Evolutionary conservation across 2,329 filamentous ascomycete species (phyloP).

Genomic region (Eutypa lata): DNA sequence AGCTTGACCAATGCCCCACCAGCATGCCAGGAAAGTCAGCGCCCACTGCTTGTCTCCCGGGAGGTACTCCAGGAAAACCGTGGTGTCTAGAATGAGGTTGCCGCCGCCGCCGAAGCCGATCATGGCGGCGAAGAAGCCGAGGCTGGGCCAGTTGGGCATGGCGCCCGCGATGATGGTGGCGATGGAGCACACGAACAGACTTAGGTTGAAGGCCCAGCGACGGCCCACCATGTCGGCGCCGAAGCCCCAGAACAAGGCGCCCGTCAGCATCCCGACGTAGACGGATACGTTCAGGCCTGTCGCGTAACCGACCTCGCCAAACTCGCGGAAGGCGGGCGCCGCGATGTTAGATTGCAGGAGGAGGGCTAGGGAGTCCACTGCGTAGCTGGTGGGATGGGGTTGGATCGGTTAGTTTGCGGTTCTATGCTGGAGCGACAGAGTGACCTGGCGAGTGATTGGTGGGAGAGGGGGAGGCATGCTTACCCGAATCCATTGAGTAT

Average conservation of each 20-base stretch:
- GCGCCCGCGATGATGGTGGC: conserved; percentile 64
- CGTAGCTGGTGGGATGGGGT: conserved; percentile 39
- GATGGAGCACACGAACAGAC: conserved; percentile 59
- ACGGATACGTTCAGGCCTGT: conserved; percentile 60
- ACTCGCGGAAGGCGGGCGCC: conserved; percentile 55
- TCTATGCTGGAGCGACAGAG: too few relatives aligned
- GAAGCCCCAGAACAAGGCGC: conserved; percentile 67
- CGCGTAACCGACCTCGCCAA: conserved; percentile 49
- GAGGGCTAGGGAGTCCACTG: conserved; percentile 54
- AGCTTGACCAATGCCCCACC: conserved; percentile 49
- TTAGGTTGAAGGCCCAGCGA: conserved; percentile 66
- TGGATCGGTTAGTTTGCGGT: not conserved
- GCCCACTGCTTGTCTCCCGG: conserved; percentile 60
- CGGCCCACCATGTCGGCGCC: conserved; percentile 66
- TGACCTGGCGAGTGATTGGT: too few relatives aligned
- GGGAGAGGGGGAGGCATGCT: too few relatives aligned
- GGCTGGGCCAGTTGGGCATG: conserved; percentile 62
- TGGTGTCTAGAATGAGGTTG: conserved; percentile 61
- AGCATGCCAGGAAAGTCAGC: conserved; percentile 57
- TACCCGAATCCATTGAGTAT: conserved; percentile 59
- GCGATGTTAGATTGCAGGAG: conserved; percentile 64
- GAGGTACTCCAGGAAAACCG: conserved; percentile 44
- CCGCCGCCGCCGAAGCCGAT: conserved; percentile 63
- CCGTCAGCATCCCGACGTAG: conserved; percentile 46
- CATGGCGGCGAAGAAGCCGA: conserved; percentile 62